These are phyloP conservation scores for Prunus padus DNA, from an alignment of 306 rosid genomes.

Conservation along the genomic window DNA sequence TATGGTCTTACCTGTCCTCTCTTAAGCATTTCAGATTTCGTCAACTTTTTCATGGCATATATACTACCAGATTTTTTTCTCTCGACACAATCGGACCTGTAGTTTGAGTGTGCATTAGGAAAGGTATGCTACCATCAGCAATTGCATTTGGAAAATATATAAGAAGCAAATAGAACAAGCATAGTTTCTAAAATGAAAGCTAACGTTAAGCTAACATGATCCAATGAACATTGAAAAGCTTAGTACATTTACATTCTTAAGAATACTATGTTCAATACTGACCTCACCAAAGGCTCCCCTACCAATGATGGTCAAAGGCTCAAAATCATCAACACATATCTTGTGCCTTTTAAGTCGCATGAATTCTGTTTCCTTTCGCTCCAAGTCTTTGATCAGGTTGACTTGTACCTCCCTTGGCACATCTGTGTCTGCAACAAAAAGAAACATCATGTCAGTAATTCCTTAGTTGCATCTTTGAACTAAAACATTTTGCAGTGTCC, in stretches of 20 bases:
- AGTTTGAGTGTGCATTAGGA: conserved; percentile 33
- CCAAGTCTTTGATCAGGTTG: conserved; percentile 91
- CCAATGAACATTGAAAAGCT: neutral
- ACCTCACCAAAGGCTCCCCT: conserved; percentile 99
- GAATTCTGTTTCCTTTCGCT: conserved; percentile 93
- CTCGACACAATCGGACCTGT: conserved; percentile 96
- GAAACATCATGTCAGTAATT: conserved; percentile 13
- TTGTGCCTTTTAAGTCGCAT: conserved; percentile 95
- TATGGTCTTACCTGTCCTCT: conserved; percentile 84
- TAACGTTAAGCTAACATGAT: conserved; percentile 12
- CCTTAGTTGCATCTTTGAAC: conserved; percentile 4
- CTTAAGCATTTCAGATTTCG: conserved; percentile 96
- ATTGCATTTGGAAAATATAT: conserved; percentile 16
- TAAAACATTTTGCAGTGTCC: conserved; percentile 1
- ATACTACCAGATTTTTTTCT: conserved; percentile 97
- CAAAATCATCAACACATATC: conserved; percentile 94
- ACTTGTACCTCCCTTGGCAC: conserved; percentile 87
- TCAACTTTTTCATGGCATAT: conserved; percentile 97
- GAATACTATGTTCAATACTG: conserved; percentile 34
- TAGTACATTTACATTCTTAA: neutral
- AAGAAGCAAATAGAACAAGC: neutral
- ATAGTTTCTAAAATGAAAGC: neutral
- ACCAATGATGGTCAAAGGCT: conserved; percentile 91
- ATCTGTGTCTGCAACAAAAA: conserved; percentile 69
- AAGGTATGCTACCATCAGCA: conserved; percentile 22